Conservation (phyloP, 176 grass and related monocot species). For the Aegilops speltoides region DNA sequence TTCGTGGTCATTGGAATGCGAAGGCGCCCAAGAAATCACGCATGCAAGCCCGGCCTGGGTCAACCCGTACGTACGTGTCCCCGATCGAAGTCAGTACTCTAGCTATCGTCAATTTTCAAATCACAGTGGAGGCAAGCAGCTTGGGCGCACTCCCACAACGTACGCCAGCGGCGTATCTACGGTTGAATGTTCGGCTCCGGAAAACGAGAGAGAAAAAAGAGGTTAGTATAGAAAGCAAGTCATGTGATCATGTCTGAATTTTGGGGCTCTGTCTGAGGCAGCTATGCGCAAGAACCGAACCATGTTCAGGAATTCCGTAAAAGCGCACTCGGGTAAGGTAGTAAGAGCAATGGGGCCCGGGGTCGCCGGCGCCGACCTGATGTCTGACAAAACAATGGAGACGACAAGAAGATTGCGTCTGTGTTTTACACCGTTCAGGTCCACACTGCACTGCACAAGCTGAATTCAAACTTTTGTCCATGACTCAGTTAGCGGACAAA, state of each 20-base stretch:
- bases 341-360: not conserved
- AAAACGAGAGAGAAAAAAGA: not conserved
- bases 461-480: not conserved
- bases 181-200: conserved; percentile 11
- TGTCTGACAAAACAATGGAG: not conserved
- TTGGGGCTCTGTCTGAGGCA: not conserved
- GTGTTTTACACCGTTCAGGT: not conserved
- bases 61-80: not conserved
- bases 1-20: not conserved
- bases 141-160: not conserved
- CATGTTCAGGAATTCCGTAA: not conserved
- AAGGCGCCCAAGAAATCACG: not conserved
- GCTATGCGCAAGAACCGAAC: conserved; percentile 17
- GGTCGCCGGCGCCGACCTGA: not conserved
- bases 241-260: conserved; percentile 10
- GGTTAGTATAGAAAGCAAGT: not conserved
- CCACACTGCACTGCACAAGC: not conserved
- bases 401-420: not conserved
- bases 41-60: not conserved
- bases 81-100: not conserved
- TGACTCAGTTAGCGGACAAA: not conserved
- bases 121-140: not conserved
- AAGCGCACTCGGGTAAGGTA: not conserved
- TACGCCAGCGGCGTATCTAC: not conserved
- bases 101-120: not conserved